Percentiles rank a stretch among this genome's conserved stretches.
phyloP scores from a whole-genome alignment of 176 grass and related monocot genomes.

The Lolium rigidum region DNA sequence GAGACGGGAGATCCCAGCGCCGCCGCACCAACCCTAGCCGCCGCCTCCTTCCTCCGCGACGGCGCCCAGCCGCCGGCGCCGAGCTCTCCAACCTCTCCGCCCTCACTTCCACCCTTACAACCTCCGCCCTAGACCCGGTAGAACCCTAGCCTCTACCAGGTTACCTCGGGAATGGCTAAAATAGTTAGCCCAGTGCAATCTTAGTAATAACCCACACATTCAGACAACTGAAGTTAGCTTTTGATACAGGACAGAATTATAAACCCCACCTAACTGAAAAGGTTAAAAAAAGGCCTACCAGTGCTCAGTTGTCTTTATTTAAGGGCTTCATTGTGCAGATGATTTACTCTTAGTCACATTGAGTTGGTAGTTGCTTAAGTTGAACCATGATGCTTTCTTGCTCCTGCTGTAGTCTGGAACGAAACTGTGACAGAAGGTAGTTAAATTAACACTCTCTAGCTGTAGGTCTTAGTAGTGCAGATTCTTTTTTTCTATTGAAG shows the following conservation, averaged over 20 bases:
- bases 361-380: constrained; percentile 1
- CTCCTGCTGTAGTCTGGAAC: background rate
- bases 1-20: too few relatives aligned
- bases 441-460: background rate
- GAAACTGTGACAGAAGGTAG: constrained; percentile 6
- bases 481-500: background rate
- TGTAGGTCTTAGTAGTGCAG: background rate
- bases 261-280: background rate
- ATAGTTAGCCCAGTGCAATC: background rate
- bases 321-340: background rate
- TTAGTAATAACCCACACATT: background rate
- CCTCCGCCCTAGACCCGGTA: too few relatives aligned
- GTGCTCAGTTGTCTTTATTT: constrained; percentile 3
- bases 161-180: background rate
- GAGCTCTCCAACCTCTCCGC: too few relatives aligned
- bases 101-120: too few relatives aligned
- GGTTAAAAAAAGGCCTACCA: background rate
- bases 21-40: too few relatives aligned
- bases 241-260: background rate
- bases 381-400: constrained; percentile 10
- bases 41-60: too few relatives aligned
- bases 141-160: too few relatives aligned
- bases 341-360: constrained; percentile 4
- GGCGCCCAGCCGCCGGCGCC: too few relatives aligned
- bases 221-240: background rate